A percentile compares a stretch with the other conserved stretches of the same genome.
These are phyloP conservation scores for Botrytis sinoallii DNA, from an alignment of 2,329 filamentous ascomycete genomes.

Conservation along the genomic window DNA sequence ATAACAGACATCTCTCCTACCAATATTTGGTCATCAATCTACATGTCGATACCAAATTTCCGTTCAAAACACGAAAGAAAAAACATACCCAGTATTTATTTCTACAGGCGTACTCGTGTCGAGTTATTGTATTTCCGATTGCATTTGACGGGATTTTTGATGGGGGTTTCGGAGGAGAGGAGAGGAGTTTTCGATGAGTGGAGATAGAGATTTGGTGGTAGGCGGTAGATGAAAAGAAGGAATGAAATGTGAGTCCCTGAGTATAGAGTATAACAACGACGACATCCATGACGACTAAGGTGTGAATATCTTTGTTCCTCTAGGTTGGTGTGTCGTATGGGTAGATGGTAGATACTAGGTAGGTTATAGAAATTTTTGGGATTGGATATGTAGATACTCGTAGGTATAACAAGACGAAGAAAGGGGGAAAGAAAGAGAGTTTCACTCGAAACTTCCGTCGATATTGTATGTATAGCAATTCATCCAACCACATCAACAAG, in stretches of 20 bases:
- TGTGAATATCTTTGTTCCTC: background rate
- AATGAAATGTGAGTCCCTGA: too few species aligned
- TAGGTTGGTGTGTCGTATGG: background rate
- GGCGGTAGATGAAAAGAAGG: too few species aligned
- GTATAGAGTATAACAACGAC: background rate
- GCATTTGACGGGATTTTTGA: too few species aligned
- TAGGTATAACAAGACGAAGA: background rate
- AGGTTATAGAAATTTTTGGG: background rate
- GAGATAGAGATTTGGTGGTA: background rate
- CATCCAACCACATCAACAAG: background rate
- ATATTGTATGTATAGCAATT: background rate
- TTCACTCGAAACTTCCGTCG: background rate
- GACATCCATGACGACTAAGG: background rate
- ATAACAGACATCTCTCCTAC: too few species aligned
- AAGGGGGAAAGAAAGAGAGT: too few species aligned
- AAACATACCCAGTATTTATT: too few species aligned
- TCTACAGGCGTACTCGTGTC: too few species aligned
- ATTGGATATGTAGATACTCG: background rate
- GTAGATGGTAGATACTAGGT: background rate
- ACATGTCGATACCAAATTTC: too few species aligned
- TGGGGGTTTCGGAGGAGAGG: too few species aligned
- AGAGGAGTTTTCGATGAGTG: background rate
- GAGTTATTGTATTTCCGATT: too few species aligned
- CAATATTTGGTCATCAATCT: too few species aligned
- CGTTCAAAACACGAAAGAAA: too few species aligned